These are phyloP conservation scores for Haplographium delicatum DNA, from an alignment of 495 filamentous ascomycete species.

Conservation along the genomic window DNA sequence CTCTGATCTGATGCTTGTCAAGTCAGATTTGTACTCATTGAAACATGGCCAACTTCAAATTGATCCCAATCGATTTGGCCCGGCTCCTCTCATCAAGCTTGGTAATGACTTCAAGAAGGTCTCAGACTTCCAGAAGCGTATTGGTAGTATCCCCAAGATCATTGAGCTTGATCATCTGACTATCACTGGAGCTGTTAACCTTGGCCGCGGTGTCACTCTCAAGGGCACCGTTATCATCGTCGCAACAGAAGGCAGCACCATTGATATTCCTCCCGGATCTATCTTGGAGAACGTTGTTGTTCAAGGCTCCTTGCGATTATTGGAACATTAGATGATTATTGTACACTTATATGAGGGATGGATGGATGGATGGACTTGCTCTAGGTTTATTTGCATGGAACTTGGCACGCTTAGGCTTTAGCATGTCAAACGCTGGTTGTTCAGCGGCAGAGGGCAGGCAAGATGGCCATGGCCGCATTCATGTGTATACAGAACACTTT, in stretches of 20 bases:
- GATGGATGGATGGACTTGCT: slow-evolving; percentile 1
- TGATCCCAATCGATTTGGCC: slow-evolving; percentile 92
- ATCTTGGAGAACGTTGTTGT: slow-evolving; percentile 99
- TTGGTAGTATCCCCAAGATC: slow-evolving; percentile 93
- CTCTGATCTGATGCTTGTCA: slow-evolving; percentile 99
- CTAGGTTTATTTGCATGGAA: slow-evolving; percentile 7
- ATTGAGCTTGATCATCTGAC: slow-evolving; percentile 97
- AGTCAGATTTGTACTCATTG: slow-evolving; percentile 99
- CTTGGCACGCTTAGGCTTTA: slow-evolving; percentile 11
- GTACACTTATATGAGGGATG: neutral
- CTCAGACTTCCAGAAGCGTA: slow-evolving; percentile 97
- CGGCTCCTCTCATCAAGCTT: slow-evolving; percentile 98
- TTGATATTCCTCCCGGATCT: slow-evolving; percentile 93
- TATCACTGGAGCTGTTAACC: slow-evolving; percentile 93
- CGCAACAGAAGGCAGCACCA: slow-evolving; percentile 94
- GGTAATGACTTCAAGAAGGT: slow-evolving; percentile 99
- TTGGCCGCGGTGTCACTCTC: slow-evolving; percentile 87
- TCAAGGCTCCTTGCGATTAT: slow-evolving; percentile 90
- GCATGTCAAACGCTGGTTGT: slow-evolving; percentile 8
- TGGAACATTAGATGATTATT: slow-evolving; percentile 67
- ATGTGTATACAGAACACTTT: slow-evolving; percentile 6
- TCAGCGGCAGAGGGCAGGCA: neutral
- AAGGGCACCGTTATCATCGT: slow-evolving; percentile 99
- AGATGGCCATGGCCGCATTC: slow-evolving; percentile 5
- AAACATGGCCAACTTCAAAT: slow-evolving; percentile 98